phyloP scores from a whole-genome alignment of 495 filamentous ascomycete species.

The Annulohypoxylon nitens region DNA sequence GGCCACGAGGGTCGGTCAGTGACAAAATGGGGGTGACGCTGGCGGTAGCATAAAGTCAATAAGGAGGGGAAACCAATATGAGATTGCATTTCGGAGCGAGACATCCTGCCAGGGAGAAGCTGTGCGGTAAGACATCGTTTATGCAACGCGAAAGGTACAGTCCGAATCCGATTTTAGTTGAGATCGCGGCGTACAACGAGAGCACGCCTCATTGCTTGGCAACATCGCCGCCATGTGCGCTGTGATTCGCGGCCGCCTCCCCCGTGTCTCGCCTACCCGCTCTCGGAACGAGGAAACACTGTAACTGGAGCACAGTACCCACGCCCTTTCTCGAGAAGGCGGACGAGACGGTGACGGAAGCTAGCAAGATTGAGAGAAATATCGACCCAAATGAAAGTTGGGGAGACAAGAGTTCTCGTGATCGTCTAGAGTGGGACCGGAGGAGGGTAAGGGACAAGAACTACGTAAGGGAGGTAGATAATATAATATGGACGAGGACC shows the following conservation, averaged over 20 bases:
- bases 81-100: constrained; percentile 19
- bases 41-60: constrained; percentile 4
- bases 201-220: constrained; percentile 42
- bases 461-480: constrained; percentile 17
- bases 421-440: constrained; percentile 27
- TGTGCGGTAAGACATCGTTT: constrained; percentile 34
- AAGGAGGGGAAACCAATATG: constrained; percentile 23
- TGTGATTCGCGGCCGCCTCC: constrained; percentile 38
- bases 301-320: constrained; percentile 32
- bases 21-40: neutral
- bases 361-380: constrained; percentile 18
- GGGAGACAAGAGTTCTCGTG: constrained; percentile 31
- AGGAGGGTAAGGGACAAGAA: constrained; percentile 30
- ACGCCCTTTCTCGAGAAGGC: neutral
- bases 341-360: constrained; percentile 20
- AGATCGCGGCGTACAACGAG: constrained; percentile 31
- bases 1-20: constrained; percentile 7
- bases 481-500: constrained; percentile 24
- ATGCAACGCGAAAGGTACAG: constrained; percentile 31
- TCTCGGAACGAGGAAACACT: constrained; percentile 29
- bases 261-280: constrained; percentile 43
- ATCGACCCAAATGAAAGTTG: constrained; percentile 7
- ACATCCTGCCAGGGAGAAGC: constrained; percentile 23
- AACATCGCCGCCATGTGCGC: constrained; percentile 12
- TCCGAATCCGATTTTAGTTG: constrained; percentile 22